Base-by-base conservation (phyloP, 108 stramenopile genomes). In the Stephanodiscus minutulus region DNA sequence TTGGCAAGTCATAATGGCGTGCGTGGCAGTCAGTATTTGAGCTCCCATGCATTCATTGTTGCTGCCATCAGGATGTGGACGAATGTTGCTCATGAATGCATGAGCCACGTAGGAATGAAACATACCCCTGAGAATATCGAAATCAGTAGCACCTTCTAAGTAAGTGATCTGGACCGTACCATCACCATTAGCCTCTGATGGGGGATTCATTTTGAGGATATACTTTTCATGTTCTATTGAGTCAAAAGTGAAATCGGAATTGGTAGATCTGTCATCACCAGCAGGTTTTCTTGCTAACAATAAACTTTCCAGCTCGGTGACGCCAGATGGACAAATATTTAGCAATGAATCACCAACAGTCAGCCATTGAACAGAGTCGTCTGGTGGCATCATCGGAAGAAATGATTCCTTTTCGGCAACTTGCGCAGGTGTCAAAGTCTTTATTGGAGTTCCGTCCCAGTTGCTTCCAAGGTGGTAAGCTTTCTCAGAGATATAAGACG, bases 71-170 rank as follows among this genome's bases (percentile, higher is more conserved):
- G 18, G 18, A 29, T 31, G 5, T 22, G 21, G 6, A 70, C 15
- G 13, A 58, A 46, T 20, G 5, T 13, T 29, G 13, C 28, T 47
- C 39, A 70, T 70, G 9, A 22, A 36, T 50, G 29, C 58, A 71
- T 65, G 58, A 15, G 70, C 62, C 15, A 55, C 22, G 31, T 83
- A 88, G 11, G 91, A 88, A 77, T 92, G 91, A 61, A 77, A 82
- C 76, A 90, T 86, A 29, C 89, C 91, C 43, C 64, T 58, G 35
- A 88, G 69, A n/a, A 92, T 15, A 68, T 90, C 88, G 20, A 73
- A 61, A 9, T 83, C 89, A 18, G 50, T 60, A 21, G 87, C 85
- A 47, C 72, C 67, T 41, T 85, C 73, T n/a, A 82, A 82, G 61
- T 71, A 81, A 36, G 74, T 72, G 18, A 75, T 55, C 21, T 69